Conservation (phyloP, 805 yeast genomes). For the Peterozyma toletana region DNA sequence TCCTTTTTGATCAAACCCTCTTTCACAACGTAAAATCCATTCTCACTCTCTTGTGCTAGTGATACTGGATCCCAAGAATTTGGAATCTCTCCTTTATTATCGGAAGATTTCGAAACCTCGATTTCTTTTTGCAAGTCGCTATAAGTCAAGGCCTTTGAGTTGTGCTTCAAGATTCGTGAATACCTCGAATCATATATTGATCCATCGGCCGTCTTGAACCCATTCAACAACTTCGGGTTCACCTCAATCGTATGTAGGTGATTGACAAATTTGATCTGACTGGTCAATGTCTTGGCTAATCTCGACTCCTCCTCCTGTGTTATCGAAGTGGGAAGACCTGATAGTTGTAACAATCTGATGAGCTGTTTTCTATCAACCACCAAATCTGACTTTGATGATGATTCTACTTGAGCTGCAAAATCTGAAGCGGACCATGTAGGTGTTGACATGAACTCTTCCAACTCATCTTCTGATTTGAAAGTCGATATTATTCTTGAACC, state of each 20-base stretch:
- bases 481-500: constrained; percentile 3
- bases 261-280: constrained; percentile 44
- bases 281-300: constrained; percentile 28
- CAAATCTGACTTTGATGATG: neutral
- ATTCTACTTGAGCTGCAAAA: constrained; percentile 10
- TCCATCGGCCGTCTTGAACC: constrained; percentile 6
- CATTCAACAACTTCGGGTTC: too few species aligned
- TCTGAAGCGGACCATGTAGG: constrained; percentile 21
- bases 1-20: constrained; percentile 37
- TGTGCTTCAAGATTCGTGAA: constrained; percentile 22
- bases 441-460: constrained; percentile 11
- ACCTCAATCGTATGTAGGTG: constrained; percentile 30
- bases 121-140: constrained; percentile 22
- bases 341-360: constrained; percentile 31
- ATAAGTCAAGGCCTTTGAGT: constrained; percentile 19
- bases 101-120: constrained; percentile 5
- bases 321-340: constrained; percentile 36
- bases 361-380: constrained; percentile 13
- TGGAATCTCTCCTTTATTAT: constrained; percentile 30
- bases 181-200: constrained; percentile 8
- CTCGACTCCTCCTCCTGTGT: constrained; percentile 19
- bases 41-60: constrained; percentile 23
- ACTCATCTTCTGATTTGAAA: constrained; percentile 10
- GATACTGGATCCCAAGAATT: constrained; percentile 35
- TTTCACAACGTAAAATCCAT: constrained; percentile 33